phyloP scores from a whole-genome alignment of 352 stramenopile genomes.

The Hyaloperonospora brassicae region DNA sequence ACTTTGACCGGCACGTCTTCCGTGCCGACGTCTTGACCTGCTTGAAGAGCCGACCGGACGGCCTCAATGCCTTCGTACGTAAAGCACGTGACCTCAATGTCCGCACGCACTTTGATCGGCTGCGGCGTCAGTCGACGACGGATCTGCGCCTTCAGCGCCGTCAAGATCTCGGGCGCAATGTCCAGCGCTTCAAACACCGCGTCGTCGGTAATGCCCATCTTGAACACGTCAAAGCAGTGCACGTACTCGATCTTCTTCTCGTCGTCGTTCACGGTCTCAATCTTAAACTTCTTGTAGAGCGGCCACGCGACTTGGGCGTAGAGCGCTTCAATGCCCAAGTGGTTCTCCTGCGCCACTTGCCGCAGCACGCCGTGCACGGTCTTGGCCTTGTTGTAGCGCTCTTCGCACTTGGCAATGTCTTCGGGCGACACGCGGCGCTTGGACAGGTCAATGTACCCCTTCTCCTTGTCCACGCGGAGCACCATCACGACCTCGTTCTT shows the following conservation, averaged over 20 bases:
- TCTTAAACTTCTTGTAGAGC: constrained; percentile 96
- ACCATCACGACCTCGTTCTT: constrained; percentile 99
- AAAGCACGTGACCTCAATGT: constrained; percentile 99
- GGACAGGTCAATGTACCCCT: constrained; percentile 99
- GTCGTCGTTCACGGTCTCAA: constrained; percentile 66
- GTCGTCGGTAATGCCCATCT: constrained; percentile 91
- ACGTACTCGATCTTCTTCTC: constrained; percentile 90
- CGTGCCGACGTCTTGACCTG: constrained; percentile 72
- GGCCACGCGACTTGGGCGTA: constrained; percentile 95
- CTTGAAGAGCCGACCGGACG: constrained; percentile 94
- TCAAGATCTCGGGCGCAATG: constrained; percentile 76
- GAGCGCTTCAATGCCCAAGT: constrained; percentile 68
- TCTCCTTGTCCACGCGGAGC: constrained; percentile 99
- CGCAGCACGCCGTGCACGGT: constrained; percentile 94
- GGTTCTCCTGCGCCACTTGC: constrained; percentile 77
- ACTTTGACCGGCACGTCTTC: constrained; percentile 95
- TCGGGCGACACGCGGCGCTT: constrained; percentile 99
- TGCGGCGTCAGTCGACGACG: constrained; percentile 94
- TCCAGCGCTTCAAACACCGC: constrained; percentile 87
- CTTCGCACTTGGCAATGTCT: constrained; percentile 98
- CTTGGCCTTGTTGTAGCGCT: constrained; percentile 99
- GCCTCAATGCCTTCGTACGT: constrained; percentile 99
- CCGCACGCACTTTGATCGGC: constrained; percentile 98
- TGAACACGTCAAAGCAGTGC: constrained; percentile 99
- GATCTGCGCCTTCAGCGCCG: constrained; percentile 95